These are phyloP conservation scores for Conticribra guillardii DNA, from an alignment of 108 stramenopile species.

Conservation along the genomic window DNA sequence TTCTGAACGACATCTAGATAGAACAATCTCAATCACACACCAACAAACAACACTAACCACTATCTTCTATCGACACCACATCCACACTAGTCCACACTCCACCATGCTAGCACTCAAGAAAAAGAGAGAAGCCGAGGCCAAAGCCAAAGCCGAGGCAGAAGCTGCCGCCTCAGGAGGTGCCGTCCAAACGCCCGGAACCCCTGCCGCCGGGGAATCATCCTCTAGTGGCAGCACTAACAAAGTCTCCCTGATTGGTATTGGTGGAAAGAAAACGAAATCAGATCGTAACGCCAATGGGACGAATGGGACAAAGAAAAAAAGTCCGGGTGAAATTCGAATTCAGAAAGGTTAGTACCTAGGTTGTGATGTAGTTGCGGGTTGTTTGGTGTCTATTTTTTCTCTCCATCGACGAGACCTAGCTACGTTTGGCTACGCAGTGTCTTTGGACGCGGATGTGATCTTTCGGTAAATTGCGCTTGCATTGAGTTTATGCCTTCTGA, in stretches of 20 bases:
- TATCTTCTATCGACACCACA: too few species aligned
- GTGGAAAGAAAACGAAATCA: constrained; percentile 79
- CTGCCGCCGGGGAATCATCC: constrained; percentile 26
- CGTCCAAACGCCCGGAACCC: constrained; percentile 40
- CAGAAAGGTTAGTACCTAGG: constrained; percentile 88
- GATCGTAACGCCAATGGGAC: constrained; percentile 22
- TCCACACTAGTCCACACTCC: neutral
- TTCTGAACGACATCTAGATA: too few species aligned
- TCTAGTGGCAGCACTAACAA: constrained; percentile 27
- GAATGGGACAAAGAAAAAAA: constrained; percentile 72
- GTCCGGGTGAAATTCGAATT: constrained; percentile 98
- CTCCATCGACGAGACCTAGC: neutral
- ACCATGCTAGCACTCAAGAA: constrained; percentile 89
- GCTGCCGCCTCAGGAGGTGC: constrained; percentile 23
- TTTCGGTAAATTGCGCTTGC: too few species aligned
- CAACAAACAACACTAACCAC: too few species aligned
- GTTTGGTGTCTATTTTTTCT: neutral
- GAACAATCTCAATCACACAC: too few species aligned
- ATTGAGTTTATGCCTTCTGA: too few species aligned
- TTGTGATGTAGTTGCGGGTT: neutral
- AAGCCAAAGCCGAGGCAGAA: constrained; percentile 66
- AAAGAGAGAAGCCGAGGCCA: constrained; percentile 82
- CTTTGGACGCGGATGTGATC: too few species aligned
- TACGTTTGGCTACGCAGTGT: neutral
- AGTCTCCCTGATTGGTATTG: constrained; percentile 81